Conservation (phyloP, 257 asterid genomes). For the Paraleonurus japonicus region DNA sequence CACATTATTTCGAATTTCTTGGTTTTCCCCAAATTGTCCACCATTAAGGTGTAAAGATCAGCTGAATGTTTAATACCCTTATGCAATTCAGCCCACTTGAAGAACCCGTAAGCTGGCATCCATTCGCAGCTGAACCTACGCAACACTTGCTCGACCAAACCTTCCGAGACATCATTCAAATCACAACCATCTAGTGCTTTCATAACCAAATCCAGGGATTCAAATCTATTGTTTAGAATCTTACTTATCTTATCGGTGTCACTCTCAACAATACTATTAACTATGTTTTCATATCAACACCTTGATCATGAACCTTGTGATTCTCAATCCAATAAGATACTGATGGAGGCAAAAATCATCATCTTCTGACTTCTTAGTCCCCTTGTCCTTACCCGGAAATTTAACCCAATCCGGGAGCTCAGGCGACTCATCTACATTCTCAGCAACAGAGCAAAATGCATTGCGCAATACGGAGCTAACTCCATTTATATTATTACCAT, state of each 20-base stretch:
- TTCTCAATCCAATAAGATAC: constrained; percentile 67
- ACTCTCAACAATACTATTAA: constrained; percentile 39
- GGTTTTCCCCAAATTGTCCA: constrained; percentile 68
- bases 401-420: constrained; percentile 82
- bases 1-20: constrained; percentile 67
- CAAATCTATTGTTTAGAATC: constrained; percentile 49
- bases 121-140: constrained; percentile 79
- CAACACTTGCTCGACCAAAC: constrained; percentile 59
- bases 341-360: constrained; percentile 87
- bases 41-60: constrained; percentile 53
- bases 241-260: constrained; percentile 63
- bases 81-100: constrained; percentile 68
- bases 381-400: constrained; percentile 21
- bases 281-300: constrained; percentile 36
- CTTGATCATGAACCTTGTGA: constrained; percentile 33
- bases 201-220: constrained; percentile 47
- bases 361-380: constrained; percentile 25
- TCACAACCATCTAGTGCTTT: constrained; percentile 47
- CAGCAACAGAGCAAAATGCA: constrained; percentile 42
- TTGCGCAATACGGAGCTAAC: constrained; percentile 26
- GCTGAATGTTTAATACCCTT: constrained; percentile 46
- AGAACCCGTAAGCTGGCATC: constrained; percentile 71
- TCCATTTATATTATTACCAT: constrained; percentile 21
- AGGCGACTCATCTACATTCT: constrained; percentile 55
- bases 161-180: constrained; percentile 44